Percentiles rank a stretch among this genome's conserved stretches.
Conservation (phyloP, 129 eudicot genomes). For the Sambucus nigra region DNA sequence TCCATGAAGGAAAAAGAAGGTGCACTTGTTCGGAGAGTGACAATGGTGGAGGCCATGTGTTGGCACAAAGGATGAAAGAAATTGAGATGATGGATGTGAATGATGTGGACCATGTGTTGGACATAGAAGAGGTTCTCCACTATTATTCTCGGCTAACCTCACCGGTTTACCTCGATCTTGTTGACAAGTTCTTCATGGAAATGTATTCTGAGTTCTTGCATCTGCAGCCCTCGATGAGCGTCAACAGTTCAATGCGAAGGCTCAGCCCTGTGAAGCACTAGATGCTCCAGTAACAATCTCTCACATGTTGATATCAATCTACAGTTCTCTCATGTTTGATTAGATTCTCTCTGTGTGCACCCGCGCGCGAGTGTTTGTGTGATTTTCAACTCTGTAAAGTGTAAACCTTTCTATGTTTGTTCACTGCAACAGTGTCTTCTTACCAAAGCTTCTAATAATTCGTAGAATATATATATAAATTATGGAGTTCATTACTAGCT, state of each 20-base stretch:
- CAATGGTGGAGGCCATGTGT: constrained; percentile 14
- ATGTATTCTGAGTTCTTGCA: constrained; percentile 59
- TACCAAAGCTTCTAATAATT: not conserved
- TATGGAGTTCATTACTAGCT: not conserved
- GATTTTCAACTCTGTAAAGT: not conserved
- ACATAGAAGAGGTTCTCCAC: constrained; percentile 78
- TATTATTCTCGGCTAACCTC: constrained; percentile 76
- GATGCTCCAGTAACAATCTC: not conserved
- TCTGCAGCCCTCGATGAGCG: constrained; percentile 39
- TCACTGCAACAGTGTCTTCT: not conserved
- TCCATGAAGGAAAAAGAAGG: constrained; percentile 12
- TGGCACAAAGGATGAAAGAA: constrained; percentile 67
- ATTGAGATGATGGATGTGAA: constrained; percentile 70
- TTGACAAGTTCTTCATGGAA: constrained; percentile 79
- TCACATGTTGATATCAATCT: not conserved
- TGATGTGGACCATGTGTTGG: constrained; percentile 63
- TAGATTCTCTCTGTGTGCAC: not conserved
- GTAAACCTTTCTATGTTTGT: not conserved
- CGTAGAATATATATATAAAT: not conserved
- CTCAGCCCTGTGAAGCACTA: constrained; percentile 29
- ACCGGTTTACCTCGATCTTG: constrained; percentile 75
- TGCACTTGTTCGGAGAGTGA: constrained; percentile 7
- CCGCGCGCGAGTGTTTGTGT: not conserved
- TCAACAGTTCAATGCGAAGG: constrained; percentile 40
- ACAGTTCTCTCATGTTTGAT: not conserved